A percentile compares a stretch with the other conserved stretches of the same genome.
These are phyloP conservation scores for Amaranthus hypochondriacus DNA, from an alignment of 148 eudicot genomes.

Conservation along the genomic window DNA sequence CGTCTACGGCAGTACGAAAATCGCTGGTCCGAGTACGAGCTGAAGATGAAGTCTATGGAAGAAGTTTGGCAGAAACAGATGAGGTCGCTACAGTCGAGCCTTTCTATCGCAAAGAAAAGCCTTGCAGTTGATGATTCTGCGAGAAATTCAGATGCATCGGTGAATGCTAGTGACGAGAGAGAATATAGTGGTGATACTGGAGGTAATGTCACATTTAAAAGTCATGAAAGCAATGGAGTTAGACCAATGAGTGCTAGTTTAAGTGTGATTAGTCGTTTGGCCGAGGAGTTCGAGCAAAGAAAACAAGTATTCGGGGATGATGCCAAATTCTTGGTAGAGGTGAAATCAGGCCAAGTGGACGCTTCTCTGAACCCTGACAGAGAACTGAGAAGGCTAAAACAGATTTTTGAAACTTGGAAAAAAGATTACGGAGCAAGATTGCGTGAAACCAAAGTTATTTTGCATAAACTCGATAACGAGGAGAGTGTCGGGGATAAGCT, in stretches of 20 bases:
- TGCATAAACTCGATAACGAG: slow-evolving; percentile 70
- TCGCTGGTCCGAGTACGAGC: slow-evolving; percentile 92
- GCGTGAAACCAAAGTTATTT: slow-evolving; percentile 78
- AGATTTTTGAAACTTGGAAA: slow-evolving; percentile 92
- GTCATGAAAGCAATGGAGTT: slow-evolving; percentile 43
- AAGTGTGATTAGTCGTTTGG: slow-evolving; percentile 75
- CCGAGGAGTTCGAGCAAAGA: slow-evolving; percentile 91
- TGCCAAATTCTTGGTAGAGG: slow-evolving; percentile 91
- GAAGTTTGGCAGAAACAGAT: slow-evolving; percentile 98
- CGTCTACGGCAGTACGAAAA: slow-evolving; percentile 82
- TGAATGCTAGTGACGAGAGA: slow-evolving; percentile 44
- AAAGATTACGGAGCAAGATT: slow-evolving; percentile 80
- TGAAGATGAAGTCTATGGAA: slow-evolving; percentile 99
- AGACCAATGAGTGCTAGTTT: slow-evolving; percentile 70
- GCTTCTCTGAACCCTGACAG: slow-evolving; percentile 73
- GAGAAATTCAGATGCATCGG: slow-evolving; percentile 68
- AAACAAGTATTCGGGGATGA: slow-evolving; percentile 91
- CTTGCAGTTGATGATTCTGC: slow-evolving; percentile 65
- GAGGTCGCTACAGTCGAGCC: slow-evolving; percentile 96
- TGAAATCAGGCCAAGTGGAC: slow-evolving; percentile 82
- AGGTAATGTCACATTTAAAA: slow-evolving; percentile 29
- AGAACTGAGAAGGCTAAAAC: slow-evolving; percentile 75
- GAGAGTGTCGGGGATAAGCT: slow-evolving; percentile 46
- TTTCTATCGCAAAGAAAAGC: slow-evolving; percentile 80
- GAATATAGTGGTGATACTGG: slow-evolving; percentile 50